phyloP scores from a whole-genome alignment of 140 eudicot genomes.

The Anethum foeniculum region DNA sequence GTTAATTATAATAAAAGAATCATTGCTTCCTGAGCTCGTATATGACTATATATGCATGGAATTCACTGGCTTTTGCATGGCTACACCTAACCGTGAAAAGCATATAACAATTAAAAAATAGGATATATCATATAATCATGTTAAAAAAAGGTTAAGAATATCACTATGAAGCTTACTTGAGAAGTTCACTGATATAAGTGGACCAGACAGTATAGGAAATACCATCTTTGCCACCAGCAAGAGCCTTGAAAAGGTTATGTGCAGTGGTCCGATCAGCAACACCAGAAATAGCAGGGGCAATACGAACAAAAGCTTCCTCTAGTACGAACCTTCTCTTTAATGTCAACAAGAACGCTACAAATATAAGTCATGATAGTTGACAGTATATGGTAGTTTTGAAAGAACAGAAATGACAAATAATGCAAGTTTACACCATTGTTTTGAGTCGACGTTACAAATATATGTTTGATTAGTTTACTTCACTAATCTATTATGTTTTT shows the following conservation, averaged over 20 bases:
- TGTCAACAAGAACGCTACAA: constrained; percentile 18
- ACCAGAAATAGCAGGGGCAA: constrained; percentile 92
- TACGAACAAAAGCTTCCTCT: constrained; percentile 83
- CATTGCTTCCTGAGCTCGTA: neutral
- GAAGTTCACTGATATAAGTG: constrained; percentile 59
- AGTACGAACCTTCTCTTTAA: constrained; percentile 60
- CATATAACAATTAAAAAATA: neutral
- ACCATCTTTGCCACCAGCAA: constrained; percentile 62
- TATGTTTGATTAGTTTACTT: too few relatives aligned
- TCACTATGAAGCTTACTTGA: constrained; percentile 52
- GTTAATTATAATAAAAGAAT: neutral
- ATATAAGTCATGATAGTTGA: constrained; percentile 3
- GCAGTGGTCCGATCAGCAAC: constrained; percentile 84
- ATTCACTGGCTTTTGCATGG: neutral
- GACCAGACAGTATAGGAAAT: constrained; percentile 72
- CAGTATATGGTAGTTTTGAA: neutral
- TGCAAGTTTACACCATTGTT: neutral
- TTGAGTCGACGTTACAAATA: too few relatives aligned
- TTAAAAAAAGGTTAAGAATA: constrained; percentile 1
- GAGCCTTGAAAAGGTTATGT: constrained; percentile 83
- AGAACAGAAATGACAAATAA: constrained; percentile 1
- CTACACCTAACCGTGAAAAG: neutral
- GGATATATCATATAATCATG: neutral
- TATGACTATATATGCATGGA: neutral
- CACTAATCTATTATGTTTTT: too few relatives aligned